Evolutionary conservation across 768 basidiomycete genomes (phyloP).

Genomic region (Tulasnella sp.): DNA sequence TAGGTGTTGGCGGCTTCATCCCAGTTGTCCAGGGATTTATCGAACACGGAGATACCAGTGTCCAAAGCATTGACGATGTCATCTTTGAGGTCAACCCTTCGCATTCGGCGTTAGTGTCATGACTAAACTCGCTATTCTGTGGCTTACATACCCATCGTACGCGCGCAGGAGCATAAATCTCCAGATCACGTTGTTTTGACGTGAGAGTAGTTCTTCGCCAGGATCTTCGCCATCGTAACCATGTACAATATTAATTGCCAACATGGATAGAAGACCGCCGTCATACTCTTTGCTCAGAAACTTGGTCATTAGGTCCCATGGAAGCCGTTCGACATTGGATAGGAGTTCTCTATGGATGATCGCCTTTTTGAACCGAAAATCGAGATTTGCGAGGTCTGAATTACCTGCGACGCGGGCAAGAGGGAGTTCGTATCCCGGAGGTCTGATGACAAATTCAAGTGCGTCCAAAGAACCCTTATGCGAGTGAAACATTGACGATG

Average conservation of each 20-base stretch:
- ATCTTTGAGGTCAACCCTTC: too few relatives aligned
- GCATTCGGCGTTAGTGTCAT: too few relatives aligned
- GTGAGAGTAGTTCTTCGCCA: too few relatives aligned
- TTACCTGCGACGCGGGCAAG: not conserved
- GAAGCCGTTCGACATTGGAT: not conserved
- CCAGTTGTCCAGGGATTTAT: too few relatives aligned
- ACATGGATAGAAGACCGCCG: not conserved
- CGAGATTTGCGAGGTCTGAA: not conserved
- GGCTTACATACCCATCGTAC: too few relatives aligned
- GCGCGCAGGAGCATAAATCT: too few relatives aligned
- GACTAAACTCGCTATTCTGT: too few relatives aligned
- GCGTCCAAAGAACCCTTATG: not conserved
- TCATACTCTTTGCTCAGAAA: not conserved
- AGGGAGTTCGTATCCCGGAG: too few relatives aligned
- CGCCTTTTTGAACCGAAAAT: not conserved
- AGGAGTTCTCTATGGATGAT: not conserved
- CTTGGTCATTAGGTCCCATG: not conserved
- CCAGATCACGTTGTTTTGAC: too few relatives aligned
- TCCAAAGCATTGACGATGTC: too few relatives aligned
- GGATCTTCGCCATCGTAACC: not conserved
- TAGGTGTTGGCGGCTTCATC: too few relatives aligned
- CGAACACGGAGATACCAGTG: too few relatives aligned
- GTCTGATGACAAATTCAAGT: not conserved
- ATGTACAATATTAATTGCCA: not conserved
- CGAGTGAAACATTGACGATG: not conserved